A percentile compares a stretch with the other conserved stretches of the same genome.
Evolutionary conservation across 2,329 filamentous ascomycete genomes (phyloP).

Genomic region (Aspergillus eucalypticola): DNA sequence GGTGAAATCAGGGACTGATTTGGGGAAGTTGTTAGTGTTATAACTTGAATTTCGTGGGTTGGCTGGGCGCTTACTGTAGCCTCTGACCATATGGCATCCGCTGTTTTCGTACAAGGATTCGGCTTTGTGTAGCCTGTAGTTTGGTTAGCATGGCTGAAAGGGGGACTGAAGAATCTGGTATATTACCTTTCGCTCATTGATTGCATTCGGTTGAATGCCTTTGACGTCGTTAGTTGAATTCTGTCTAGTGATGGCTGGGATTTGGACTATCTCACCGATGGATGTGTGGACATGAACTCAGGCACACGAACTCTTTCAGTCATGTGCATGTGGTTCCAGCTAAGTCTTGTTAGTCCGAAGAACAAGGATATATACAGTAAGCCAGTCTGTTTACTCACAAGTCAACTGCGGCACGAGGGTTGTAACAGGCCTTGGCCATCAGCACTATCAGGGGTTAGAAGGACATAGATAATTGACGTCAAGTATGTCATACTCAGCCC

Average conservation of each 20-base stretch:
- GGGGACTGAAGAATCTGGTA: too few relatives aligned
- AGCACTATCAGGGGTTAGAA: conserved; percentile 48
- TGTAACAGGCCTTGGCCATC: conserved; percentile 63
- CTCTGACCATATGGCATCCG: conserved; percentile 31
- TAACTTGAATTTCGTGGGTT: neutral
- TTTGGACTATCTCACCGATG: conserved; percentile 41
- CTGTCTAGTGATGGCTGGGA: neutral
- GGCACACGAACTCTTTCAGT: conserved; percentile 38
- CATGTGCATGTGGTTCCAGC: conserved; percentile 56
- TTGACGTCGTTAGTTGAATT: conserved; percentile 6
- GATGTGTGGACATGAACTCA: conserved; percentile 63
- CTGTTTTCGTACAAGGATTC: conserved; percentile 40
- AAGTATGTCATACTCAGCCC: conserved; percentile 48
- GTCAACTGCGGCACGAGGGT: conserved; percentile 56
- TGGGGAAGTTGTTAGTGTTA: neutral
- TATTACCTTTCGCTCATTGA: conserved; percentile 55
- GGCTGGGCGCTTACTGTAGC: neutral
- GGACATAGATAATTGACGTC: too few relatives aligned
- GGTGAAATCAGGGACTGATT: neutral
- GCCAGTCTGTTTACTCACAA: conserved; percentile 42
- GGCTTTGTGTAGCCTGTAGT: conserved; percentile 42
- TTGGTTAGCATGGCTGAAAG: conserved; percentile 16
- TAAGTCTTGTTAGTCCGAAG: conserved; percentile 17
- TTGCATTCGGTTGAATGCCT: conserved; percentile 50
- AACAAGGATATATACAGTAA: conserved; percentile 1